Evolutionary conservation across 2,329 filamentous ascomycete species (phyloP).

Genomic region (Verticillium klebahnii): DNA sequence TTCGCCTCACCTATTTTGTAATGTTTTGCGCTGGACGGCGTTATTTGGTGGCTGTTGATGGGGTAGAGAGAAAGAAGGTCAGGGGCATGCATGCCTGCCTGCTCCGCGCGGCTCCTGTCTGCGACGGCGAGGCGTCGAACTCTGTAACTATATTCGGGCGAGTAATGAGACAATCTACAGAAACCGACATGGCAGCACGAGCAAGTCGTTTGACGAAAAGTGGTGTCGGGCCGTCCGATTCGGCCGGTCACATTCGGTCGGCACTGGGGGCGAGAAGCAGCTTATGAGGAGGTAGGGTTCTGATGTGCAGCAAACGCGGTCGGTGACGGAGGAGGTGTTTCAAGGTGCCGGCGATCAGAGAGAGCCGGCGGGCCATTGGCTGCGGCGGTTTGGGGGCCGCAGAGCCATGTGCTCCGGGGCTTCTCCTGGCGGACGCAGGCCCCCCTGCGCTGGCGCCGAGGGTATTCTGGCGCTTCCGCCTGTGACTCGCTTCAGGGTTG

Average conservation of each 20-base stretch:
- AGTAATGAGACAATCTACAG: background rate
- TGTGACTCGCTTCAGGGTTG: too few species aligned
- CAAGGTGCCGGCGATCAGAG: background rate
- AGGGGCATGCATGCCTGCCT: background rate
- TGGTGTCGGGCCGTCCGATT: too few species aligned
- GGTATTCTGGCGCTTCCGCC: too few species aligned
- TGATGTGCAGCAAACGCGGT: background rate
- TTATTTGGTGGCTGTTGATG: background rate
- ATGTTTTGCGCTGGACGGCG: background rate
- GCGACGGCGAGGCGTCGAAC: background rate
- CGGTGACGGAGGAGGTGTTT: background rate
- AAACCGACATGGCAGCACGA: background rate
- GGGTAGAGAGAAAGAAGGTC: background rate
- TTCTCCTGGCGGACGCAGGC: background rate
- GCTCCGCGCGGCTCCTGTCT: background rate
- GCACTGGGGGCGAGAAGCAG: background rate
- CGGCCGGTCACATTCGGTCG: too few species aligned
- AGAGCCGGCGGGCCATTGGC: background rate
- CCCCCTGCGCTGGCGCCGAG: background rate
- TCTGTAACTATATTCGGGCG: background rate
- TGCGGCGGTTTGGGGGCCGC: background rate
- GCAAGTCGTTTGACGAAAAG: background rate
- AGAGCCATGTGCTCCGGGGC: background rate
- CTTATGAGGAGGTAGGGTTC: background rate
- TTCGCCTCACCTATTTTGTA: background rate